A percentile compares a stretch with the other conserved stretches of the same genome.
These are phyloP conservation scores for Echites panduratus DNA, from an alignment of 257 asterid genomes.

Conservation along the genomic window DNA sequence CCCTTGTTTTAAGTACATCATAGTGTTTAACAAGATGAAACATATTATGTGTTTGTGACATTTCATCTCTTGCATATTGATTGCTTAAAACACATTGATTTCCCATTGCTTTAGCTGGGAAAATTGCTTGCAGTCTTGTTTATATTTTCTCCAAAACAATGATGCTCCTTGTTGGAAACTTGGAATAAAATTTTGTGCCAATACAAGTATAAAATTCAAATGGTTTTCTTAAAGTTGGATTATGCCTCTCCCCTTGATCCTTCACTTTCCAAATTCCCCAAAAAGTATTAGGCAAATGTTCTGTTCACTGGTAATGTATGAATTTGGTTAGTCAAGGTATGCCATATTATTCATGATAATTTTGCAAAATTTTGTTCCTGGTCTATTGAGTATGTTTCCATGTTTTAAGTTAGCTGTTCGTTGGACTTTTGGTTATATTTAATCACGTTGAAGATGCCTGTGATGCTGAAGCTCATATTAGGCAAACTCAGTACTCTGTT, in stretches of 20 bases:
- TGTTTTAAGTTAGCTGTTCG: background rate
- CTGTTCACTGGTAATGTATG: background rate
- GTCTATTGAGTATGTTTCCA: background rate
- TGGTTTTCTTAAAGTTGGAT: background rate
- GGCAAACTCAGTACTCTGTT: background rate
- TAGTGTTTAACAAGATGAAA: background rate
- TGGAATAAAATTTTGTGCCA: background rate
- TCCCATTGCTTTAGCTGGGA: background rate
- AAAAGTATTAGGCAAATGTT: background rate
- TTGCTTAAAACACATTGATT: background rate
- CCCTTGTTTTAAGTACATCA: background rate
- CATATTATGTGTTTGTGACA: background rate
- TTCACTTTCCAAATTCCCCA: background rate
- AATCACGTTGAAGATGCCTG: background rate
- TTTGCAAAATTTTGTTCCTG: background rate
- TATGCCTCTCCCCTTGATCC: background rate
- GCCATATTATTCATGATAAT: background rate
- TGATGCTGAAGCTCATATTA: background rate
- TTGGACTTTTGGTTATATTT: background rate
- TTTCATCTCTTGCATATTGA: background rate
- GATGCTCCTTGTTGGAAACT: background rate
- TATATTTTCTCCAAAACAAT: background rate
- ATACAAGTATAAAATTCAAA: background rate
- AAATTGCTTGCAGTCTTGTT: background rate
- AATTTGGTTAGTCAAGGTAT: background rate